Conservation (phyloP, 2,329 filamentous ascomycete species). For the Colletotrichum sidae region DNA sequence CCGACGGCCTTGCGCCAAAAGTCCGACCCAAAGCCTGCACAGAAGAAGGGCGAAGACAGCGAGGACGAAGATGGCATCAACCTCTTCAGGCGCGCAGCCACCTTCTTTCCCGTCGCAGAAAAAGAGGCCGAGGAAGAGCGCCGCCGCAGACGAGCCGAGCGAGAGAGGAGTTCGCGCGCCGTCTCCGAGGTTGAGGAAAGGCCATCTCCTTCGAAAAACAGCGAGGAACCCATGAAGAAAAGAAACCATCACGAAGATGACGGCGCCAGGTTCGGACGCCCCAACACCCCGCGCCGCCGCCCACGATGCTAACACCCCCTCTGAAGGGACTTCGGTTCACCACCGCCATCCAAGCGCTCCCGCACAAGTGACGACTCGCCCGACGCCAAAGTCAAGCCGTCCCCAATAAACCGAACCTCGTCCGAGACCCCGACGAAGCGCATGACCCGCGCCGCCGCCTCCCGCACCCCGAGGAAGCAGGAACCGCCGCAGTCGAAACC, state of each 20-base stretch:
- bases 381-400: constrained; percentile 26
- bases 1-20: constrained; percentile 56
- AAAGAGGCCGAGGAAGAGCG: constrained; percentile 51
- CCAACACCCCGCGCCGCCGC: neutral
- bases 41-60: constrained; percentile 38
- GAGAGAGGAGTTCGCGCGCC: constrained; percentile 30
- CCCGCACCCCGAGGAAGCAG: constrained; percentile 34
- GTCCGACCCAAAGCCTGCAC: constrained; percentile 42
- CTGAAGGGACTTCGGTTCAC: constrained; percentile 47
- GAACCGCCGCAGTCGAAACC: constrained; percentile 25
- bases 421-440: constrained; percentile 32
- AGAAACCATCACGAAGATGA: constrained; percentile 39
- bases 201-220: constrained; percentile 9
- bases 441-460: constrained; percentile 23
- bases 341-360: constrained; percentile 54
- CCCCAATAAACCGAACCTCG: constrained; percentile 13
- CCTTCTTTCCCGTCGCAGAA: neutral
- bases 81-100: constrained; percentile 57
- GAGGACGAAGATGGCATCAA: constrained; percentile 54
- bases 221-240: constrained; percentile 37
- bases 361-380: constrained; percentile 36
- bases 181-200: constrained; percentile 2
- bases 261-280: neutral
- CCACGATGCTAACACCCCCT: constrained; percentile 34
- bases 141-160: constrained; percentile 35